phyloP scores from a whole-genome alignment of 1,139 yeast species.

The Candida neerlandica region DNA sequence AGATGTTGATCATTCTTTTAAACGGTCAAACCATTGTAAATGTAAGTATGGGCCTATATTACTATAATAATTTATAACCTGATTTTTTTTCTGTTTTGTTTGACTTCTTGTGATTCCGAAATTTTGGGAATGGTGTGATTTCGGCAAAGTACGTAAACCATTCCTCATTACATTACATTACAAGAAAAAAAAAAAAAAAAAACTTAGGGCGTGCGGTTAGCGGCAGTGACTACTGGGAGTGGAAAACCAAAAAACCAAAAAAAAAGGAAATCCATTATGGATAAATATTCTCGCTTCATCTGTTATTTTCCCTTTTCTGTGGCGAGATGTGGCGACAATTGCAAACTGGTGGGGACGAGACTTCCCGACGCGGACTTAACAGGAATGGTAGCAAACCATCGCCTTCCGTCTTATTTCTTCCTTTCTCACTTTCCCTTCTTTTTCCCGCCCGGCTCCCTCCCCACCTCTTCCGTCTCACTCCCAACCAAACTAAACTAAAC shows the following conservation, averaged over 20 bases:
- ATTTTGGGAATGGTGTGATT: slow-evolving; percentile 2
- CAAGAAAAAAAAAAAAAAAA: not conserved
- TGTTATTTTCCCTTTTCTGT: not conserved
- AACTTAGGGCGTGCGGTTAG: not conserved
- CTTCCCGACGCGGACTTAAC: not conserved
- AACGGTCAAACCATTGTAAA: not conserved
- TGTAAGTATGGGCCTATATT: not conserved
- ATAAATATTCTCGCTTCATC: not conserved
- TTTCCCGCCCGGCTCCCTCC: too few relatives aligned
- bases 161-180: too few relatives aligned
- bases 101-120: slow-evolving; percentile 2
- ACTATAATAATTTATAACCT: slow-evolving; percentile 2
- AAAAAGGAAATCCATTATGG: not conserved
- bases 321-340: not conserved
- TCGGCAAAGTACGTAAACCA: not conserved
- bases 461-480: not conserved
- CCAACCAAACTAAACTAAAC: too few relatives aligned
- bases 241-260: not conserved
- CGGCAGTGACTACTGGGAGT: not conserved
- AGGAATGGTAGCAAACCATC: too few relatives aligned
- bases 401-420: too few relatives aligned
- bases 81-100: not conserved
- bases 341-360: not conserved
- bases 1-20: not conserved
- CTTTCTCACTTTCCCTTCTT: not conserved